Evolutionary conservation across 202 grass and related monocot species (phyloP), one percentile per base, ranked within the genome.

Genomic region (Cymbopogon flexuosus): DNA sequence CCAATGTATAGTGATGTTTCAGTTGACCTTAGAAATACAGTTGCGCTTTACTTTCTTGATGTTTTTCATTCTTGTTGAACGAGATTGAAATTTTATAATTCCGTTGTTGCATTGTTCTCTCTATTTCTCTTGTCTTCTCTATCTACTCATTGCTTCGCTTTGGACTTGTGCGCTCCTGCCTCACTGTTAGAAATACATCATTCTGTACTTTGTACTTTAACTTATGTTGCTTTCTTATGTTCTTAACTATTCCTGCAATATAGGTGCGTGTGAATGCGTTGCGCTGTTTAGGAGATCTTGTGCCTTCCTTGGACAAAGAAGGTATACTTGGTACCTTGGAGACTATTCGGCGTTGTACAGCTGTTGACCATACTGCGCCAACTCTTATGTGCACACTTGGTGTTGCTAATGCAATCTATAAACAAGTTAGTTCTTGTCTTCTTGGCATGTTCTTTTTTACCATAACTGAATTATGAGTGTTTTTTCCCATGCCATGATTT

Each of bases 361-460:
- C 84, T 52, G 96, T 99, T 85, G 96, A 99, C 80, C 92, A 90
- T 70, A 88, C 96, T 68, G 92, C 90, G 7, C 96, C 96, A 52
- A 99, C 96, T 46, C 96, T 99, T 68, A 99, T 99, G 96, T 99
- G 96, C 72, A 96, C 90, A 56, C 83, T 99, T 78, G 96, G 96
- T 71, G 96, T 99, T 70, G 90, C 92, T 73, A 99, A 88, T 87
- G 86, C 92, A 43, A 91, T 99, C 72, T 96, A 79, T 88, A 99
- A 91, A 84, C 90, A 99, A 87, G 96, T 99, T 89, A 70, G n/a
- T 87, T 54, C 24, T 71, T 57, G n/a, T 58, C 54, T 23, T 58
- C 54, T 69, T 51, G 14, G 2, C 61, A 47, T 29, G 16, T 5
- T 31, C 52, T 80, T 33, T 83, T 47, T 70, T 60, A 60, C 46